Base-by-base conservation (phyloP, 2,329 filamentous ascomycete species). In the Pseudogymnoascus sp. region DNA sequence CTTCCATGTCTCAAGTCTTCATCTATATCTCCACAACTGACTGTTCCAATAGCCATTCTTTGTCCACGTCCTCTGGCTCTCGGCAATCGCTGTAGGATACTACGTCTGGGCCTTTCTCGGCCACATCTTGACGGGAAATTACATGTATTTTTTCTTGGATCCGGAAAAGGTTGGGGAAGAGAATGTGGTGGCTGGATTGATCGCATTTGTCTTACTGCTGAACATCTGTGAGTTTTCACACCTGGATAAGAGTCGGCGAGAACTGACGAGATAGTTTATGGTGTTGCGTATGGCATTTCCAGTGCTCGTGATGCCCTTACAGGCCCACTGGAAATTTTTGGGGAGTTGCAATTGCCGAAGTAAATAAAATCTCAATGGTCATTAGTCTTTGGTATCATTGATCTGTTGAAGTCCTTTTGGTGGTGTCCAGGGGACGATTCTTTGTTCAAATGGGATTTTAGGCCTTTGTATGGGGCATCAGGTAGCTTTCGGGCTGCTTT, bases 141-240 rank as follows among this genome's bases (percentile, higher is more conserved):
- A 69, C 60, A 61, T 64, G 3, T 73, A 69, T 59, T 72, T 65
- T 61, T 73, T 70, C 67, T 66, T 74, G 23, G 69, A 74, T 39
- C 65, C 69, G 43, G 65, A 67, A 39, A 49, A 65, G 16, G 62
- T 68, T 49, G 68, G 67, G 21, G 70, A 69, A 67, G 68, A 71
- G 59, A 63, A 72, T 43, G 66, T 67, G 43, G 41, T 65, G 14
- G 49, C 65, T 35, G 62, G 64, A 14, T 66, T 69, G 61, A 38
- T 65, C 41, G 65, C 59, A 19, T 69, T 71, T 35, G 38, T 63
- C 49, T 62, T 61, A 16, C 37, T 69, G 7, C 52, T 55, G 12
- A 66, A 70, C 37, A 52, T 68, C 29, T 68, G 70, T 72, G 64
- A 66, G 70, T 62, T 45, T 31, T 33, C 10, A 19, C 8, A 21